Percentiles rank a stretch among this genome's conserved stretches.
phyloP scores from a whole-genome alignment of 768 basidiomycete genomes.

The Termitomyces sp. region DNA sequence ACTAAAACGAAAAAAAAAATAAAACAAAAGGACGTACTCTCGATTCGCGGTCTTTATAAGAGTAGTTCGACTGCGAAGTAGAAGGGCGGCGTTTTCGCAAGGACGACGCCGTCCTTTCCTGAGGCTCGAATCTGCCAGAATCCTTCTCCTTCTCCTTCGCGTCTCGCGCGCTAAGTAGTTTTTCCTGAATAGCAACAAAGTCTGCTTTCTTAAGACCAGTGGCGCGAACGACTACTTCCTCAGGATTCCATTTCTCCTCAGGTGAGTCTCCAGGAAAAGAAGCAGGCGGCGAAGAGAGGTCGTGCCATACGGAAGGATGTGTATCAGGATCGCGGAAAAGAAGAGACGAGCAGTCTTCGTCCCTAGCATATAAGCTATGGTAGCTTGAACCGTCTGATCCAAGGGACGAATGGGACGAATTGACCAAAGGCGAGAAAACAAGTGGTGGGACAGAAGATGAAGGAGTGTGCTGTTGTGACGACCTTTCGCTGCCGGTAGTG shows the following conservation, averaged over 20 bases:
- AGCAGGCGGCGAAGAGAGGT: constrained; percentile 43
- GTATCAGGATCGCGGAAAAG: constrained; percentile 50
- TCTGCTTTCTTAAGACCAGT: constrained; percentile 69
- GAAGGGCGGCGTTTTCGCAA: constrained; percentile 71
- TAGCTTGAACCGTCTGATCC: constrained; percentile 83
- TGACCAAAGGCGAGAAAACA: constrained; percentile 65
- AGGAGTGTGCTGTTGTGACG: constrained; percentile 49
- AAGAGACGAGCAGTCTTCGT: constrained; percentile 46
- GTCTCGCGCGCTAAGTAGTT: constrained; percentile 58
- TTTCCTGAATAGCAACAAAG: constrained; percentile 70
- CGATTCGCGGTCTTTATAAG: constrained; percentile 46
- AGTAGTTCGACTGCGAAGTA: constrained; percentile 79
- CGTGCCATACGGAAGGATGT: constrained; percentile 59
- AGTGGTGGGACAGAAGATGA: constrained; percentile 51
- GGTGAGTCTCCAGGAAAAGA: constrained; percentile 45
- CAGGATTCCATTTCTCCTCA: constrained; percentile 54
- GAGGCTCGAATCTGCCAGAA: constrained; percentile 41
- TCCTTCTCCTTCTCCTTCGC: constrained; percentile 46
- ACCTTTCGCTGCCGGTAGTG: constrained; percentile 35
- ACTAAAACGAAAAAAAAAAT: constrained; percentile 10
- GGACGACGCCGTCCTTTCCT: constrained; percentile 60
- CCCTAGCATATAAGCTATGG: constrained; percentile 70
- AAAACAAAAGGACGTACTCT: constrained; percentile 16
- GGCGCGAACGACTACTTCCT: constrained; percentile 60
- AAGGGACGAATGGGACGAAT: constrained; percentile 75